Base-by-base conservation (phyloP, 305 asterid species). In the Ilex paraguariensis region DNA sequence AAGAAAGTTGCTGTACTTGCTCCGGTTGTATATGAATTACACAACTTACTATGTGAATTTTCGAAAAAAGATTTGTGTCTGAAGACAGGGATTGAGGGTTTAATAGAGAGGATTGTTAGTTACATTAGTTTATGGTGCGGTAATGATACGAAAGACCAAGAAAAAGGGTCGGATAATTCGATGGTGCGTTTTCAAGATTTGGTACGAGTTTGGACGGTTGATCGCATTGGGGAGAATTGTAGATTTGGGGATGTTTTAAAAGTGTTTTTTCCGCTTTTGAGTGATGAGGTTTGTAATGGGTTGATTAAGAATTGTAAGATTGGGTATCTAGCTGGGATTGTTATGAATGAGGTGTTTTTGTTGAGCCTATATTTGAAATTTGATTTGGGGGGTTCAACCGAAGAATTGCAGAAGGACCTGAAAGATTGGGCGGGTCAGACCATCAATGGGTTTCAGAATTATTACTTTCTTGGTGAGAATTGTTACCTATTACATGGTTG, bases 1-100 rank as follows among this genome's bases (percentile, higher is more conserved):
- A 87, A 87, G 62, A 87, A 70, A 81, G 75, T 85, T 3, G 93
- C 84, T 15, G 60, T 88, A 49, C 87, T 88, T n/a, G 95, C 97
- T 6, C 97, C 97, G 1, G 82, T 86, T 64, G 75, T 87, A 4
- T 88, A 66, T 48, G 81, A 77, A 63, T 31, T 91, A 77, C 77
- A 74, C 74, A 76, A 81, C 63, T 48, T 81, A 8, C 70, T 79
- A 10, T 58, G 65, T 44, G 89, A 74, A 46, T 59, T 73, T 67
- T 56, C 70, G 31, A 60, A 56, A 31, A 61, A 63, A 46, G 89
- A 63, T 53, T 7, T 56, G 42, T 52, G 66, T 31, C 78, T 77
- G 74, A 73, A 66, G 53, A 59, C 54, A 56, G 93, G 80, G 65
- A 77, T 75, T 4, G 79, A 70, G 56, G 82, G 70, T 53, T 75